Evolutionary conservation across 129 eudicot species (phyloP), one percentile per base, ranked within the genome.

Genomic region (Rutidosis leptorrhynchoides): DNA sequence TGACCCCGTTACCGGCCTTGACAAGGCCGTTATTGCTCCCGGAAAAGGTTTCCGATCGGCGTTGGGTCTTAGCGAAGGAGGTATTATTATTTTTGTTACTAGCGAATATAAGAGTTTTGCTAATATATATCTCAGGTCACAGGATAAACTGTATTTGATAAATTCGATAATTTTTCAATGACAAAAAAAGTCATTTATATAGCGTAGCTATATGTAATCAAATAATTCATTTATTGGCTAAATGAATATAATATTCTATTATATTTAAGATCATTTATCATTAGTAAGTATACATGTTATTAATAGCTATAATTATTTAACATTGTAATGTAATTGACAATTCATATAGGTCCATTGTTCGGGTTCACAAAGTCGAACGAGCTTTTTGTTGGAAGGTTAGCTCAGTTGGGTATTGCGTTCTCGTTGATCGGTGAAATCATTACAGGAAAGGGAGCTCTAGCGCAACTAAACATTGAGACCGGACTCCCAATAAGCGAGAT

Each of bases 321-420:
- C n/a, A n/a, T n/a, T n/a, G n/a, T n/a, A n/a, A n/a, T 54, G 5
- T 23, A 21, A 55, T 12, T 55, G 14, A 55, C 29, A 22, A 21
- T 17, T 62, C n/a, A 11, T 4, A 52, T 32, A 93, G 98, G 99
- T 64, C 99, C 97, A 19, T 68, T 94, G 26, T 94, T 94, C 33
- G 99, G 99, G 74, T 94, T 94, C 86, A 94, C 99, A 67, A 94
- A 94, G 74, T 54, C 99, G 29, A 94, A 94, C 23, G 99, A 94
- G 87, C 84, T 94, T 1, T 94, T 94, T 56, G 99, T 94, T 1
- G 99, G 99, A 68, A 84, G 99, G 77, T 77, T 94, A 78, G 99
- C 99, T 4, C 99, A 94, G 54, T 60, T 94, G 58, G 99, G 99
- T 45, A 86, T 94, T 19, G 99, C 93, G 14, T 94, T 94, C 86